Base-by-base conservation (phyloP, 225 moss, liverwort and hornwort genomes). In the Asterella californica region DNA sequence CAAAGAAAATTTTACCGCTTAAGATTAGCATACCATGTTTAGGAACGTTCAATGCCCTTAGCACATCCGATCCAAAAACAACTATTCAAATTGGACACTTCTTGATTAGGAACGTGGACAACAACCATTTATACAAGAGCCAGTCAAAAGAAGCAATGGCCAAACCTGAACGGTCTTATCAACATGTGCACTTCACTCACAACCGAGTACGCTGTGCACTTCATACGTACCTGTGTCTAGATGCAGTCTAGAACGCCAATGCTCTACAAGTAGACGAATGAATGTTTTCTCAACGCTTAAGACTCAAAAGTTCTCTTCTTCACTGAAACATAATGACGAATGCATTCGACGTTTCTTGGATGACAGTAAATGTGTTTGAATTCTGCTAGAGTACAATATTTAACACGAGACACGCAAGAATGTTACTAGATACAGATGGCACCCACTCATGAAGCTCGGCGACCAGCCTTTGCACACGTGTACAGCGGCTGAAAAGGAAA, bases 401-500 rank as follows among this genome's bases (percentile, higher is more conserved):
- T 76, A 76, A 76, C 75, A 76, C 57, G 24, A 36, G 57, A 59
- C 19, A 37, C 0, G 75, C 10, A 59, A 36, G 24, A 76, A 14
- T 72, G 46, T 71, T 24, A 45, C 17, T 21, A 42, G 18, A 22
- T 21, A 22, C 38, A 22, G 3, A 19, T 37, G 42, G 17, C 15
- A 53, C 7, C 52, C 15, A 14, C 15, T 76, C 46, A 77, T 64
- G 63, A 62, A 64, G 77, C 77, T 76, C 27, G 59, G 27, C 68
- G 53, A 54, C 67, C 79, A 18, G 67, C 54, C 53, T 69, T 79
- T 10, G 68, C 66, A 33, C 78, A 79, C 14, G 67, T 36, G 34
- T 81, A 94, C 71, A 91, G 75, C 8, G 95, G 93, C 72, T 91
- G 85, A 48, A 85, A 88, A 53, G 95, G 93, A 80, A 91, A 86